phyloP scores from a whole-genome alignment of 257 asterid genomes.

The Plantago ovata region DNA sequence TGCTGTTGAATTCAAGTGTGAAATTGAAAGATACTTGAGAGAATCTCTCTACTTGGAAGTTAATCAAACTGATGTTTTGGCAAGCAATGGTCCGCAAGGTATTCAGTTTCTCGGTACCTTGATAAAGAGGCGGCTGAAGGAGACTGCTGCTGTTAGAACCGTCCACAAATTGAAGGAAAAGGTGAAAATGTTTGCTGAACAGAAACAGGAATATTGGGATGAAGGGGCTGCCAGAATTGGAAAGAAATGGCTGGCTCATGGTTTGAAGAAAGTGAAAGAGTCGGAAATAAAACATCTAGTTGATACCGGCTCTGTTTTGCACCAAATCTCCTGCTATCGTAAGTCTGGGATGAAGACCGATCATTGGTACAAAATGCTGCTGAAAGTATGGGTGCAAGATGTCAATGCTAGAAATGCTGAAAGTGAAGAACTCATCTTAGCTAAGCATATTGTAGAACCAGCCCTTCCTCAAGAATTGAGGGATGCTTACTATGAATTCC shows the following conservation, averaged over 20 bases:
- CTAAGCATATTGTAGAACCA: conserved; percentile 62
- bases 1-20: conserved; percentile 56
- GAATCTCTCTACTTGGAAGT: conserved; percentile 56
- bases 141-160: conserved; percentile 59
- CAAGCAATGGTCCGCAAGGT: conserved; percentile 46
- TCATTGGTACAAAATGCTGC: conserved; percentile 77
- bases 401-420: conserved; percentile 34
- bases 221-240: conserved; percentile 68
- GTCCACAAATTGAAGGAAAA: conserved; percentile 88
- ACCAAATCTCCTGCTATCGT: conserved; percentile 53
- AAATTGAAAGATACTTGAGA: conserved; percentile 49
- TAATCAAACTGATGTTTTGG: conserved; percentile 40
- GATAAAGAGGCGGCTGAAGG: conserved; percentile 53
- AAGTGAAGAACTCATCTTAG: conserved; percentile 49
- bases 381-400: conserved; percentile 79
- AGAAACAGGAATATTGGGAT: conserved; percentile 80
- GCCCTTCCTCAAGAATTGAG: conserved; percentile 74
- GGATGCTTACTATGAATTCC: conserved; percentile 69
- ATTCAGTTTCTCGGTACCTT: conserved; percentile 71
- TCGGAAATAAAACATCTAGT: conserved; percentile 79
- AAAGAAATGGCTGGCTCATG: conserved; percentile 83
- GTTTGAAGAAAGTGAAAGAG: conserved; percentile 88
- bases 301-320: conserved; percentile 50
- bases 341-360: conserved; percentile 91
- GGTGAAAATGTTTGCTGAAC: conserved; percentile 55